Evolutionary conservation across 352 stramenopile genomes (phyloP), one percentile per base, ranked within the genome.

Genomic region (Globisporangium emineosum): DNA sequence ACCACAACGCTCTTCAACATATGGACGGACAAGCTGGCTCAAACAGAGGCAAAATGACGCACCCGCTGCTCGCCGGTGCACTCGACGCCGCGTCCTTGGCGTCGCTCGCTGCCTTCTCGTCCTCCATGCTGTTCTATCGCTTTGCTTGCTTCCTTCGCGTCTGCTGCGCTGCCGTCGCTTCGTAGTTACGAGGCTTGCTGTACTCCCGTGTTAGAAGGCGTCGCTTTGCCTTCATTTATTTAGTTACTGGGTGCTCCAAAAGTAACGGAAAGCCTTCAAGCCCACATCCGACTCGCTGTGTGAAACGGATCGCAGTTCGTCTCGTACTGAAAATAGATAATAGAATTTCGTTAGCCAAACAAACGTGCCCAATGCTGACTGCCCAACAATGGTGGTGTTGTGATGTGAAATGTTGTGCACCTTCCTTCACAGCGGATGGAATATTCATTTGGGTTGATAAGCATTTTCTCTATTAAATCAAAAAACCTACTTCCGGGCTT

Each of bases 51-150:
- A 23, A 47, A 8, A 17, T 45, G 17, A 47, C 17, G 30, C 73
- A 80, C 73, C 66, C 71, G 15, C 59, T 57, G 15, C 59, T 57
- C 6, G 52, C 45, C 30, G 60, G 19, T 9, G 62, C 63, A 37
- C 42, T 57, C 27, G n/a, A 27, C 9, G 59, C 29, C 2, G 3
- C 43, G 57, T 72, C 65, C 60, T 78, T 76, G 59, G 68, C 76
- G 30, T 78, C 73, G 23, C 47, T 57, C 5, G 60, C 68, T 21
- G 57, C 62, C 32, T 80, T 80, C 37, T 76, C 71, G 54, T 76
- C 73, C n/a, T 50, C 69, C 73, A 80, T 80, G 49, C 35, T 43
- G 6, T 3, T 6, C 40, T 47, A 0, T 23, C 10, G 13, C 40
- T 30, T 27, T 42, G 12, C 27, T 29, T 25, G 23, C 19, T 42